Evolutionary conservation across 208 protist species (phyloP).

Genomic region (Acanthamoeba lenticulata): DNA sequence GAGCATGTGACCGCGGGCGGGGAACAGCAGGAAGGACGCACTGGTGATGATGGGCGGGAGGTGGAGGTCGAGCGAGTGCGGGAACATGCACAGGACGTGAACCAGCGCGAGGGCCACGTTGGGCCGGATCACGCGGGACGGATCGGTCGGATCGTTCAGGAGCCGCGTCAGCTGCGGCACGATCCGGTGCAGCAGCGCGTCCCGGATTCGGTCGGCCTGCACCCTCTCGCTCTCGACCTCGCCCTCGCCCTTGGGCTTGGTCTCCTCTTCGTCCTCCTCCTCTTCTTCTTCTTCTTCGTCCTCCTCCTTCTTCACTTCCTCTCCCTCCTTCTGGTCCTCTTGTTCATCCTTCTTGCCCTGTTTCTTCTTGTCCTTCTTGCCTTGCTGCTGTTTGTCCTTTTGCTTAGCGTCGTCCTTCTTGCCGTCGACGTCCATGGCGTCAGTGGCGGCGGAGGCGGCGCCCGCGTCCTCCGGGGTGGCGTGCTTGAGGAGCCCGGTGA

Average conservation of each 20-base stretch:
- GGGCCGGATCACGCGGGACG: constrained; percentile 12
- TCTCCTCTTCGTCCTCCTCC: not conserved
- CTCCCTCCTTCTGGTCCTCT: not conserved
- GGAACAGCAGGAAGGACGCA: not conserved
- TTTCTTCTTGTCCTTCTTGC: not conserved
- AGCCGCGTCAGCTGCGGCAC: not conserved
- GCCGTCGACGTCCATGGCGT: not conserved
- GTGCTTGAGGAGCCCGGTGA: not conserved
- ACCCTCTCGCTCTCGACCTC: not conserved
- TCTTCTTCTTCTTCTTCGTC: not conserved
- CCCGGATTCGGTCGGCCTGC: not conserved
- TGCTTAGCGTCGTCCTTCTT: not conserved
- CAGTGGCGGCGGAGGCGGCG: not conserved
- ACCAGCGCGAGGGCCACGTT: constrained; percentile 46
- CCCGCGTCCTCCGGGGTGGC: not conserved
- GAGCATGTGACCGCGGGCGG: not conserved
- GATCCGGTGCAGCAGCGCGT: not conserved
- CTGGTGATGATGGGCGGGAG: constrained; percentile 46
- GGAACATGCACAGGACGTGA: constrained; percentile 27
- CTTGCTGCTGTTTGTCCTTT: not conserved
- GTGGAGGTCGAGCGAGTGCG: constrained; percentile 12
- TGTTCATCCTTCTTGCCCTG: not conserved
- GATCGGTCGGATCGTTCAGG: constrained; percentile 21
- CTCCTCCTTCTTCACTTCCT: not conserved
- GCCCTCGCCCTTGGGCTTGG: not conserved